These are phyloP conservation scores for Metarhizium robertsii DNA, from an alignment of 2,329 filamentous ascomycete genomes.

Conservation along the genomic window DNA sequence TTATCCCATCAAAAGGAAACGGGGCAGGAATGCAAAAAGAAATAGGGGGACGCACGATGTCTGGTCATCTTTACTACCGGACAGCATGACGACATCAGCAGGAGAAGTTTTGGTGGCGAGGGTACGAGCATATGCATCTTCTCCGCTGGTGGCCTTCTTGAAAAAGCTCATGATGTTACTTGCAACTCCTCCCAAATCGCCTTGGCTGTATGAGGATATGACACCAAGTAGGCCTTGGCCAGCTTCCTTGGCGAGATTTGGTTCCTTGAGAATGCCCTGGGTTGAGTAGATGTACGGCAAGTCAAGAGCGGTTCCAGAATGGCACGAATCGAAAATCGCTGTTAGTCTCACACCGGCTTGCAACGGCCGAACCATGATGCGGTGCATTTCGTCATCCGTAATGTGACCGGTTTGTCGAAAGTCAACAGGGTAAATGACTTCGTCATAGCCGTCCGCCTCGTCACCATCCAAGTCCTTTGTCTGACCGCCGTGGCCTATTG, in stretches of 20 bases:
- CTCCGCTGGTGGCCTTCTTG: constrained; percentile 78
- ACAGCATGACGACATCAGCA: constrained; percentile 96
- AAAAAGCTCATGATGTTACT: constrained; percentile 73
- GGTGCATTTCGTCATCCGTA: constrained; percentile 75
- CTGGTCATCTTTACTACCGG: constrained; percentile 91
- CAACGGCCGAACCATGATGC: constrained; percentile 56
- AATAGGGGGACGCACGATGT: constrained; percentile 61
- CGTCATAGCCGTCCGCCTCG: constrained; percentile 73
- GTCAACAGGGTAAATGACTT: constrained; percentile 78
- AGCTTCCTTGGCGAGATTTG: constrained; percentile 58
- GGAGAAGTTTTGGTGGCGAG: constrained; percentile 85
- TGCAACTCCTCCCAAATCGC: constrained; percentile 76
- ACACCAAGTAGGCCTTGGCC: constrained; percentile 53
- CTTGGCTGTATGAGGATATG: constrained; percentile 50
- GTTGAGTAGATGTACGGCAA: constrained; percentile 62
- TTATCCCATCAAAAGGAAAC: neutral
- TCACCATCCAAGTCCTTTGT: constrained; percentile 71
- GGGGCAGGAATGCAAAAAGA: constrained; percentile 7
- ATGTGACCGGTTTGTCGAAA: constrained; percentile 73
- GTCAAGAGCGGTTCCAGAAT: constrained; percentile 57
- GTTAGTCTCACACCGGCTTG: constrained; percentile 48
- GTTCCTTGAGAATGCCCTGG: constrained; percentile 59
- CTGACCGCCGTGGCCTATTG: constrained; percentile 66
- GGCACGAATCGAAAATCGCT: constrained; percentile 57
- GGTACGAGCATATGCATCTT: constrained; percentile 72